Percentiles rank a stretch among this genome's conserved stretches.
phyloP scores from a whole-genome alignment of 345 rosid genomes.

The Dimocarpus longan region DNA sequence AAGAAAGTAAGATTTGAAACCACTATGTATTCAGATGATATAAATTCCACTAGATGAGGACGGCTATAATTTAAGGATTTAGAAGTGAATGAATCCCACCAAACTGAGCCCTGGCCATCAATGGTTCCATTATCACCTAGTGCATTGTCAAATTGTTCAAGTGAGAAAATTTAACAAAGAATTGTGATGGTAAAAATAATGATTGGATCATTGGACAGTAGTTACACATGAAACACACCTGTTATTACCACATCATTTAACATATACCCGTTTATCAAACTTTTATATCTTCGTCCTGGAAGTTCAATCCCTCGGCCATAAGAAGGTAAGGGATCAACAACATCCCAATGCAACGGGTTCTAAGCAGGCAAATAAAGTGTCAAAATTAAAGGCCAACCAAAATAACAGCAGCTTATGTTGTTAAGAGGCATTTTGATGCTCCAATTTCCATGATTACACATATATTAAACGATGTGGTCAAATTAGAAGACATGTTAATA shows the following conservation, averaged over 20 bases:
- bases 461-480: background rate
- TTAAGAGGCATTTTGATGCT: background rate
- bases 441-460: background rate
- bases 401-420: background rate
- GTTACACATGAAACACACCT: slow-evolving; percentile 37
- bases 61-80: slow-evolving; percentile 78
- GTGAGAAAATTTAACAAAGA: background rate
- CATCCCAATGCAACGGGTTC: slow-evolving; percentile 86
- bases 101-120: slow-evolving; percentile 85
- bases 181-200: background rate
- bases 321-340: slow-evolving; percentile 78
- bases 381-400: background rate
- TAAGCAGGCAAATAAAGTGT: slow-evolving; percentile 29
- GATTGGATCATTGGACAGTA: background rate
- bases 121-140: slow-evolving; percentile 88
- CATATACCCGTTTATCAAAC: slow-evolving; percentile 83
- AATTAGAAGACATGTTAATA: slow-evolving; percentile 21
- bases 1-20: slow-evolving; percentile 82
- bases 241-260: slow-evolving; percentile 78
- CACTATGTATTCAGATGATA: slow-evolving; percentile 56
- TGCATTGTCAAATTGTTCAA: slow-evolving; percentile 1
- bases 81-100: slow-evolving; percentile 82
- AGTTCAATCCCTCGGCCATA: slow-evolving; percentile 88
- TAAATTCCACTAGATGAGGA: slow-evolving; percentile 85
- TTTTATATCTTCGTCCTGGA: slow-evolving; percentile 73